These are phyloP conservation scores for Penicillium arizonense DNA, from an alignment of 495 filamentous ascomycete species.

Conservation along the genomic window DNA sequence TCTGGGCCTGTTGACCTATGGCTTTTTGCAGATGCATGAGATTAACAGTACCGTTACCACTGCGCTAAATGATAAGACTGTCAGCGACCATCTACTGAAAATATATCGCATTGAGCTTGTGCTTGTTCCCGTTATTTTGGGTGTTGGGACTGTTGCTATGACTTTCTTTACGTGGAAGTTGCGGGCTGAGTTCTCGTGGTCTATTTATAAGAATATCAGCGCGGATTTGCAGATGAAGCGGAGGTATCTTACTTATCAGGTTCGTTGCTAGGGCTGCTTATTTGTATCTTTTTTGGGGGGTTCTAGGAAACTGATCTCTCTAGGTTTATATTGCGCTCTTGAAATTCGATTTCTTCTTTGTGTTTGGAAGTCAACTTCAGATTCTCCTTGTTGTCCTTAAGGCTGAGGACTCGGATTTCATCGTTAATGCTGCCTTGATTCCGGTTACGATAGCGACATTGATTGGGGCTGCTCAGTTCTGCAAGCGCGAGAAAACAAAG, in stretches of 20 bases:
- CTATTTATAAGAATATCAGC: slow-evolving; percentile 18
- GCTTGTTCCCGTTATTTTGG: slow-evolving; percentile 17
- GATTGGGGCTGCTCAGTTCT: slow-evolving; percentile 11
- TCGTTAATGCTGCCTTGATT: slow-evolving; percentile 11
- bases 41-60: slow-evolving; percentile 11
- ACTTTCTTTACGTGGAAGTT: slow-evolving; percentile 18
- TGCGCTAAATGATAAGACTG: background rate
- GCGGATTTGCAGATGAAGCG: slow-evolving; percentile 20
- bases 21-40: slow-evolving; percentile 19
- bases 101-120: slow-evolving; percentile 14
- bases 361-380: slow-evolving; percentile 21
- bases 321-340: slow-evolving; percentile 21
- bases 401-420: slow-evolving; percentile 7
- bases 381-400: slow-evolving; percentile 11
- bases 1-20: slow-evolving; percentile 19
- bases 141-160: slow-evolving; percentile 15
- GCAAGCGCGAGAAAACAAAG: slow-evolving; percentile 15
- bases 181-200: slow-evolving; percentile 18
- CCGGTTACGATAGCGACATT: slow-evolving; percentile 12
- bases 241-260: slow-evolving; percentile 18
- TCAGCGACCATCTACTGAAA: slow-evolving; percentile 3
- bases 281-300: background rate
- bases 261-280: background rate
- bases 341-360: slow-evolving; percentile 23
- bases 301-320: background rate